These are phyloP conservation scores for Blastobotrys buckinghamii DNA, from an alignment of 1,139 yeast genomes.

Conservation along the genomic window DNA sequence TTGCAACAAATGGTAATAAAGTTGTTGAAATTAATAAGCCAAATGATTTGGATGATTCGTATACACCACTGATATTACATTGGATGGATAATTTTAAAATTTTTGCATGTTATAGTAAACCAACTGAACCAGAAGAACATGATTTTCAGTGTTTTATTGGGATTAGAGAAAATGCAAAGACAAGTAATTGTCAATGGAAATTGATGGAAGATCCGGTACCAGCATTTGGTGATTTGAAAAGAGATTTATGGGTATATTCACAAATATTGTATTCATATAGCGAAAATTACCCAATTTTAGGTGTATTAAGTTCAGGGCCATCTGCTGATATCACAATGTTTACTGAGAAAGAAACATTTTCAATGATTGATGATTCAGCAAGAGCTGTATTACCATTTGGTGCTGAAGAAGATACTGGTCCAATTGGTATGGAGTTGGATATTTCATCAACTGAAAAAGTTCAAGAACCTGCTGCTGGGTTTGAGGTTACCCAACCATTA, in stretches of 20 bases:
- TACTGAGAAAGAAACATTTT: constrained; percentile 33
- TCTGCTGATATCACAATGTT: constrained; percentile 55
- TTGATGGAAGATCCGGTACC: constrained; percentile 49
- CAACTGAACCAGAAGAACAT: constrained; percentile 8
- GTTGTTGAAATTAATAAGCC: constrained; percentile 15
- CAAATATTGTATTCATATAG: constrained; percentile 40
- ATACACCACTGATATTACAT: constrained; percentile 3
- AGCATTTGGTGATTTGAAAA: constrained; percentile 49
- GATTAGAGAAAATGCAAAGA: neutral
- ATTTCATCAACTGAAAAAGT: constrained; percentile 42
- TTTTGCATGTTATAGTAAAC: neutral
- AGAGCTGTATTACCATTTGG: constrained; percentile 69
- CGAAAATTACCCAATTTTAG: constrained; percentile 30
- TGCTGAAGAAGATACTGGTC: constrained; percentile 61
- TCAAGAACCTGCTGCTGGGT: constrained; percentile 49
- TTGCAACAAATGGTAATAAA: constrained; percentile 22
- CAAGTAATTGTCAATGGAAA: constrained; percentile 16
- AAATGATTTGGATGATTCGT: constrained; percentile 18
- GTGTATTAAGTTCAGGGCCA: constrained; percentile 52
- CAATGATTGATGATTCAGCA: constrained; percentile 58
- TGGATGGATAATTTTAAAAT: constrained; percentile 5
- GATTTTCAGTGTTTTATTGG: constrained; percentile 9
- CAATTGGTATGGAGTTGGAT: constrained; percentile 65
- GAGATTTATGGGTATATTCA: constrained; percentile 47
- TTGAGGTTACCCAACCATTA: constrained; percentile 48